Evolutionary conservation across 345 rosid species (phyloP), one percentile per base, ranked within the genome.

Genomic region (Syzygium grande): DNA sequence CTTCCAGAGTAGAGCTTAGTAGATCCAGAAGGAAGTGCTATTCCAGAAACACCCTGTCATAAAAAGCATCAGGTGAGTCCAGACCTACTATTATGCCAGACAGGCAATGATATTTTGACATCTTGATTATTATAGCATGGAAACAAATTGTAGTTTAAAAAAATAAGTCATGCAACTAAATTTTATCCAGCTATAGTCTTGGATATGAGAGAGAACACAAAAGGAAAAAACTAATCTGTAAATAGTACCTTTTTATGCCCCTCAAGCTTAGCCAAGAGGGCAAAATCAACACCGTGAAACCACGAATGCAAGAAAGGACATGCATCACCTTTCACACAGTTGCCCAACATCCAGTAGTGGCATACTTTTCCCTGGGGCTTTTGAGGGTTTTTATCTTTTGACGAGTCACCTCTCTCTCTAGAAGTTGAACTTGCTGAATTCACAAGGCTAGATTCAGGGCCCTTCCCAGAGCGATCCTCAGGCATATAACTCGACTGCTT

Each of bases 1-100:
- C 96, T 93, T 34, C 91, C 93, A 11, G 97, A 89, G 73, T 87
- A 93, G 84, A 95, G 98, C 90, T 93, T 93, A 87, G 93, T 91
- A 7, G 94, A 95, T 17, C 92, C 91, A 11, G 85, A 19, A 85
- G 96, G 94, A 54, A 93, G 91, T 12, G 92, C 92, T 52, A 94
- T 90, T 51, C 96, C 98, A 53, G 90, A 90, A 17, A 94, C 9
- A 59, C 90, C 92, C 94, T 94, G 84, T 5, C 12, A 84, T 9
- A 43, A 86, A 41, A 65, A 23, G 77, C 22, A 46, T 34, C 65
- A 38, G 14, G 46, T 61, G 19, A n/a, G 73, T 61, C 38, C 73
- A n/a, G 73, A 61, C 73, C 73, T 14, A 61, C 16, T n/a, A n/a
- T 61, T 61, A 61, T n/a, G 10, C 38, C 38, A 61, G 19, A n/a